These are phyloP conservation scores for Plenodomus biglobosus DNA, from an alignment of 2,329 filamentous ascomycete species.

Conservation along the genomic window DNA sequence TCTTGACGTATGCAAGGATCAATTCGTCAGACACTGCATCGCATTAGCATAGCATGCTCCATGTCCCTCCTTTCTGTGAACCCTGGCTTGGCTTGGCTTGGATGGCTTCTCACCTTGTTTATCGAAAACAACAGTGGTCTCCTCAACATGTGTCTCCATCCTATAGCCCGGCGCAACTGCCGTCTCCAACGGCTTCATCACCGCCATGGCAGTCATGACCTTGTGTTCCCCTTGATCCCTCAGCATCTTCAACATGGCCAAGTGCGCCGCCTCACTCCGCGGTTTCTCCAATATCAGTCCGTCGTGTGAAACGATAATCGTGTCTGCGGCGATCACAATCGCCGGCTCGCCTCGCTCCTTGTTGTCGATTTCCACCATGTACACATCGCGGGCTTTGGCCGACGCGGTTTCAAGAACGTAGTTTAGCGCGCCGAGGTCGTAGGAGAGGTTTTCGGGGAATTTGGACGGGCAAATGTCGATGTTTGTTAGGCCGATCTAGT, in stretches of 20 bases:
- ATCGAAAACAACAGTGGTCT: slow-evolving; percentile 89
- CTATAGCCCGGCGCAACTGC: slow-evolving; percentile 83
- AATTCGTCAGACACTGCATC: slow-evolving; percentile 71
- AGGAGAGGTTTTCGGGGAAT: slow-evolving; percentile 82
- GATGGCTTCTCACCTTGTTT: slow-evolving; percentile 46
- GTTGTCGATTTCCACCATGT: slow-evolving; percentile 60
- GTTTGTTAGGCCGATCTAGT: slow-evolving; percentile 77
- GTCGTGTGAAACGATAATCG: slow-evolving; percentile 74
- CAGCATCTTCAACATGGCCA: slow-evolving; percentile 78
- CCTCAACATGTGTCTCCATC: slow-evolving; percentile 78
- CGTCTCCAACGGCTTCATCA: slow-evolving; percentile 79
- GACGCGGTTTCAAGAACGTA: slow-evolving; percentile 88
- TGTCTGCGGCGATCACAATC: slow-evolving; percentile 87
- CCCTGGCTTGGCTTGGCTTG: too few species aligned
- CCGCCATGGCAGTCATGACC: slow-evolving; percentile 82
- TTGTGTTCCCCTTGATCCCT: slow-evolving; percentile 76
- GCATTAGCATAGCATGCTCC: too few species aligned
- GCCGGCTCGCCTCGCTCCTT: slow-evolving; percentile 67
- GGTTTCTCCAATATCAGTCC: slow-evolving; percentile 92
- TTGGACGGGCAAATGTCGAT: slow-evolving; percentile 83
- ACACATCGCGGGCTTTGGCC: slow-evolving; percentile 79
- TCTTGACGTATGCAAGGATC: slow-evolving; percentile 75
- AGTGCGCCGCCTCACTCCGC: slow-evolving; percentile 74
- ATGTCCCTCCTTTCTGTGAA: too few species aligned
- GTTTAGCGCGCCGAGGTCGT: slow-evolving; percentile 84